A percentile compares a stretch with the other conserved stretches of the same genome.
Evolutionary conservation across 225 moss, liverwort and hornwort genomes (phyloP).

Genomic region (Marchantia polymorpha): DNA sequence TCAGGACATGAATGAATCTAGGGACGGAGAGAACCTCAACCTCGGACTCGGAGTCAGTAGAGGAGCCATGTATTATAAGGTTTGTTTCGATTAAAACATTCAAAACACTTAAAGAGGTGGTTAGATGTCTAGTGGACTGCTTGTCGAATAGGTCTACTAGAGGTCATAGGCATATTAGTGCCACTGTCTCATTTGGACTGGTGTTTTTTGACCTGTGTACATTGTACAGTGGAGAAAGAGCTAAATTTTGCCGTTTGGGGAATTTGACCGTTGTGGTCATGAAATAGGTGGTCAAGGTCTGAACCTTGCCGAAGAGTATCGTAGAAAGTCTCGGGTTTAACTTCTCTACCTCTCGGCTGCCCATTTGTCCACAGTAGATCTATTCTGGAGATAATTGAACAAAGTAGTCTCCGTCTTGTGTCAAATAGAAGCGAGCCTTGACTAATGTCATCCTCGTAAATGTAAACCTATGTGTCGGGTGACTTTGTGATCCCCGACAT

Average conservation of each 20-base stretch:
- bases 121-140: background rate
- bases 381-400: too few species aligned
- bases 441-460: too few species aligned
- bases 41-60: background rate
- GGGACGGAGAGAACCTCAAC: background rate
- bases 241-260: background rate
- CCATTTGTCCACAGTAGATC: background rate
- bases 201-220: background rate
- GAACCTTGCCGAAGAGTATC: background rate
- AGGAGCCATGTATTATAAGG: constrained; percentile 8
- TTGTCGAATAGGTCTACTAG: constrained; percentile 7
- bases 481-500: too few species aligned
- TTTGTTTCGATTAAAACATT: background rate
- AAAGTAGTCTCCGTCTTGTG: too few species aligned
- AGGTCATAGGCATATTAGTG: background rate
- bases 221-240: background rate
- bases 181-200: background rate
- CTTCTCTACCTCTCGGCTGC: background rate
- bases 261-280: background rate
- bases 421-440: too few species aligned
- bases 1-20: background rate
- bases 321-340: background rate
- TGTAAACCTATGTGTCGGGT: too few species aligned
- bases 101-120: constrained; percentile 5
- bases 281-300: background rate